Evolutionary conservation across 1,139 yeast genomes (phyloP).

Genomic region (Spencermartinsiella ligniputridi): DNA sequence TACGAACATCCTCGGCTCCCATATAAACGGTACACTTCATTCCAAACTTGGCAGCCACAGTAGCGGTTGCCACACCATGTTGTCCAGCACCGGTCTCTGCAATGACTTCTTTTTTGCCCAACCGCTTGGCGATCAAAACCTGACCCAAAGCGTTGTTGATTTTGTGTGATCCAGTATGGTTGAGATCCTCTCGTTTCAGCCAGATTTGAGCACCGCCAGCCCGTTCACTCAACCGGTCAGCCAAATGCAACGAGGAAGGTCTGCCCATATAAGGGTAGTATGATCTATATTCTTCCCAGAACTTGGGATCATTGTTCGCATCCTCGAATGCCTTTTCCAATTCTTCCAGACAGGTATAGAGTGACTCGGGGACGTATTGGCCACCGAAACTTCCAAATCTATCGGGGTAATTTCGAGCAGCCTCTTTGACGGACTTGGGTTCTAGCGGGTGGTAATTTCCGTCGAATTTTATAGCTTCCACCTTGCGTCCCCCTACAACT

Average conservation of each 20-base stretch:
- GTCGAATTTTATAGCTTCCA: constrained; percentile 8
- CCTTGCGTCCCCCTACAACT: constrained; percentile 60
- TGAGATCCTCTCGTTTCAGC: constrained; percentile 96
- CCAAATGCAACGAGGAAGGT: constrained; percentile 88
- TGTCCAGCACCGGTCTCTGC: constrained; percentile 99
- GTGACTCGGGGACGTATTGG: constrained; percentile 95
- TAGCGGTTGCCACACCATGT: constrained; percentile 99
- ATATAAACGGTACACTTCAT: constrained; percentile 91
- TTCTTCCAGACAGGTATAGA: constrained; percentile 86
- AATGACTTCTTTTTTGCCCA: constrained; percentile 85
- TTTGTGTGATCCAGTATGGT: constrained; percentile 97
- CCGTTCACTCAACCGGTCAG: constrained; percentile 81
- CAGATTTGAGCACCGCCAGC: constrained; percentile 98
- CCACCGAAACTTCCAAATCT: constrained; percentile 96
- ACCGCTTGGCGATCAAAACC: constrained; percentile 82
- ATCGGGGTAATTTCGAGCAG: constrained; percentile 24
- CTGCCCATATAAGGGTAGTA: constrained; percentile 91
- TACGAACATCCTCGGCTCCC: constrained; percentile 99
- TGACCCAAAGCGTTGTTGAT: constrained; percentile 96
- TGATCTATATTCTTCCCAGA: constrained; percentile 88
- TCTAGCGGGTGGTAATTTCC: not conserved
- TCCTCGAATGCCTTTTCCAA: constrained; percentile 81
- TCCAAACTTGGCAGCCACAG: constrained; percentile 98
- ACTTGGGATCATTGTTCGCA: constrained; percentile 81
- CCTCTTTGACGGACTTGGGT: constrained; percentile 12